phyloP scores from a whole-genome alignment of 202 grass and related monocot genomes.

The Sporobolus alterniflorus region DNA sequence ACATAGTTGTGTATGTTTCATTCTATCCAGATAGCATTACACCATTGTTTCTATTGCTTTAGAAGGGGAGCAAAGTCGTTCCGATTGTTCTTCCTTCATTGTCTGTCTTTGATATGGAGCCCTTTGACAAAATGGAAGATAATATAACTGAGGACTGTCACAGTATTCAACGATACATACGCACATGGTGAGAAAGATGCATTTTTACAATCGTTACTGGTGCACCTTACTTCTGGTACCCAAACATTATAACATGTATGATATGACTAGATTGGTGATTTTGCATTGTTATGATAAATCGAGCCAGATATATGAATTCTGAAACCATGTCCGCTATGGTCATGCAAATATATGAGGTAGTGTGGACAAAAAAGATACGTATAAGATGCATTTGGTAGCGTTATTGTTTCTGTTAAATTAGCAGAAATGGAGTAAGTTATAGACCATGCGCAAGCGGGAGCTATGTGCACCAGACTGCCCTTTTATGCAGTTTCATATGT shows the following conservation, averaged over 20 bases:
- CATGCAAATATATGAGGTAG: neutral
- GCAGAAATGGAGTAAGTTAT: neutral
- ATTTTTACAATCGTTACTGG: neutral
- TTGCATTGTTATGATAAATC: neutral
- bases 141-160: conserved; percentile 1
- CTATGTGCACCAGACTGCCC: too few species aligned
- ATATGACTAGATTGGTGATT: neutral
- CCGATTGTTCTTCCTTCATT: neutral
- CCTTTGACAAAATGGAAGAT: neutral
- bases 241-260: neutral
- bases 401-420: neutral
- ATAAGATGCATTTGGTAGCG: too few species aligned
- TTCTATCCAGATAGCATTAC: conserved; percentile 12
- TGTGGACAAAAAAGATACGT: too few species aligned
- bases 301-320: neutral
- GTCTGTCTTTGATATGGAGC: neutral
- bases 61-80: neutral
- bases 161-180: neutral
- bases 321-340: neutral
- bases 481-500: neutral
- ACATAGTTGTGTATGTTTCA: neutral
- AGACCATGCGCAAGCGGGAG: too few species aligned
- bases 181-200: neutral
- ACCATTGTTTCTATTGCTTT: neutral
- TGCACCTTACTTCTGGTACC: neutral